These are phyloP conservation scores for Trichocomaceae sp. DNA, from an alignment of 2,329 filamentous ascomycete species.

Conservation along the genomic window DNA sequence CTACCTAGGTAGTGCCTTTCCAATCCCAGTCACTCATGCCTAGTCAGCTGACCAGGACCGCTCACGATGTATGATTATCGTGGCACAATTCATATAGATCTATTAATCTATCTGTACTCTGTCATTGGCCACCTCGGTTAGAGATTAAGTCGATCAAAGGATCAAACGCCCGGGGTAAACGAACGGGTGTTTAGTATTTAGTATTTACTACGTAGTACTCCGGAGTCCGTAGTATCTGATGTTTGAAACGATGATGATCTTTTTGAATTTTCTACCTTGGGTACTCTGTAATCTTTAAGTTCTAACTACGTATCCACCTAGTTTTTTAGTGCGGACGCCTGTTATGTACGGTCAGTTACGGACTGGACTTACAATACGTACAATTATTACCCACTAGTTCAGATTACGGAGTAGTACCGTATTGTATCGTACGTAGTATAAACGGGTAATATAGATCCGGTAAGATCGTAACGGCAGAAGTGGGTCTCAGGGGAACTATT, in stretches of 20 bases:
- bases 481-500: neutral
- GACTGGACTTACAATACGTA: too few species aligned
- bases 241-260: neutral
- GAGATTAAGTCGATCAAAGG: neutral
- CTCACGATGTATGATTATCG: too few species aligned
- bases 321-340: neutral
- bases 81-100: too few species aligned
- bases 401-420: neutral
- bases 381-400: too few species aligned
- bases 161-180: neutral
- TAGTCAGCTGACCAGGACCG: too few species aligned
- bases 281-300: neutral
- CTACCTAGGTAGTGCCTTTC: too few species aligned
- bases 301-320: neutral
- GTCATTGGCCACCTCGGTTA: neutral
- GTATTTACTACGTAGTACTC: too few species aligned
- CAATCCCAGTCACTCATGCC: too few species aligned
- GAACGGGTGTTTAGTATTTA: too few species aligned
- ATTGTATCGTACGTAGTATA: neutral
- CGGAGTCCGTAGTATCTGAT: too few species aligned
- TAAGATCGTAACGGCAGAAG: constrained; percentile 16
- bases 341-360: neutral
- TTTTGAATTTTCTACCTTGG: neutral
- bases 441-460: constrained; percentile 15
- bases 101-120: too few species aligned